A percentile compares a stretch with the other conserved stretches of the same genome.
Evolutionary conservation across 495 filamentous ascomycete genomes (phyloP).

Genomic region (Xylaria acuta): DNA sequence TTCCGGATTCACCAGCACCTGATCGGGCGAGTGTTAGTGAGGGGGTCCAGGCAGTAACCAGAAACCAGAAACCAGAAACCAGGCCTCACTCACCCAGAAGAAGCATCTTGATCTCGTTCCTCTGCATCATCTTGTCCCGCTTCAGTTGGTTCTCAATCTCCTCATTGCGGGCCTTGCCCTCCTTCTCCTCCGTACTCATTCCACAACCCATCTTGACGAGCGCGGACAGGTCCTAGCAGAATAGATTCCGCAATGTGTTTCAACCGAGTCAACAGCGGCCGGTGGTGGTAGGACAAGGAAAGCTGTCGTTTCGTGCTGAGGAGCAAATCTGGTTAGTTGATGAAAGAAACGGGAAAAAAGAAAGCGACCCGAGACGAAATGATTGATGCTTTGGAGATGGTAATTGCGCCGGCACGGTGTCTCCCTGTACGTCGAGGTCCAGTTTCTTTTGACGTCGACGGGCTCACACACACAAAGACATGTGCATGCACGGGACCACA

Average conservation of each 20-base stretch:
- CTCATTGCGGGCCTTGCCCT: constrained; percentile 98
- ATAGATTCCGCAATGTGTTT: constrained; percentile 2
- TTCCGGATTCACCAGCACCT: constrained; percentile 99
- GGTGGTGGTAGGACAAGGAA: background rate
- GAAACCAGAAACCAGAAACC: background rate
- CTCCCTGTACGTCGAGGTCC: background rate
- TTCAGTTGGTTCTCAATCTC: constrained; percentile 99
- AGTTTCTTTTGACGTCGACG: constrained; percentile 1
- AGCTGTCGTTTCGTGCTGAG: constrained; percentile 19
- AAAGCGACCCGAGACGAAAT: background rate
- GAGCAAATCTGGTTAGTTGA: constrained; percentile 5
- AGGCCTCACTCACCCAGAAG: constrained; percentile 76
- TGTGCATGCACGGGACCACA: constrained; percentile 13
- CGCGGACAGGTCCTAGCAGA: constrained; percentile 28
- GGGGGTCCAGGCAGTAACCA: constrained; percentile 4
- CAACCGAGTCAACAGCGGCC: constrained; percentile 12
- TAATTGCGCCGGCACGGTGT: background rate
- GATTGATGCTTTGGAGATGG: background rate
- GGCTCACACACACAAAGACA: constrained; percentile 9
- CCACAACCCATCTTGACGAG: constrained; percentile 93
- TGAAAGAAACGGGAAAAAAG: constrained; percentile 7
- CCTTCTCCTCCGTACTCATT: constrained; percentile 99
- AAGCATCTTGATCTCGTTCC: constrained; percentile 99
- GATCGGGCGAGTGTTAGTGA: constrained; percentile 11
- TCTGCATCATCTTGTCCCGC: constrained; percentile 91